Evolutionary conservation across 208 protist species (phyloP).

Genomic region (Trypanosoma conorhini): DNA sequence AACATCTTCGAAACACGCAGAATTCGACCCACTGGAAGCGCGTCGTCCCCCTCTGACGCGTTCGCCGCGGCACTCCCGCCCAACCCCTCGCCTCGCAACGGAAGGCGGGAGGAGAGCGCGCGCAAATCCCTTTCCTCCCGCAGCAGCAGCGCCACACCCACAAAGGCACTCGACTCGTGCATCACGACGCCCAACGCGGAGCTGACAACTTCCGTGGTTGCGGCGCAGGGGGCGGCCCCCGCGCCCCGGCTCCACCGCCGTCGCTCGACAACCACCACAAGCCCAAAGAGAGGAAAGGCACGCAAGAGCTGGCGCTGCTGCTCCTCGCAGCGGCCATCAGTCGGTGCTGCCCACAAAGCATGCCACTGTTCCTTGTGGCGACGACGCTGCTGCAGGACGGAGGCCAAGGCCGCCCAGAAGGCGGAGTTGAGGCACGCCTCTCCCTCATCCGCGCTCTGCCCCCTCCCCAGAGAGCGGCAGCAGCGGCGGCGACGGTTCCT

Average conservation of each 20-base stretch:
- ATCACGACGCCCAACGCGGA: constrained; percentile 19
- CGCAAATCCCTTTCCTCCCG: background rate
- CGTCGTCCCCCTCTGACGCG: background rate
- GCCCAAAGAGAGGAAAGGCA: constrained; percentile 25
- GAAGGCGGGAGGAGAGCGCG: background rate
- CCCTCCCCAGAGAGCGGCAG: background rate
- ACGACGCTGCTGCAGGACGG: constrained; percentile 6
- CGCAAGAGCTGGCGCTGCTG: constrained; percentile 5
- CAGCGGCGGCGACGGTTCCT: constrained; percentile 4
- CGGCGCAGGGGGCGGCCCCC: background rate
- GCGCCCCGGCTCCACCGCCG: background rate
- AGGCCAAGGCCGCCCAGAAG: constrained; percentile 19
- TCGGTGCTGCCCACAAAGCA: background rate
- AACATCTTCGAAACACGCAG: constrained; percentile 21
- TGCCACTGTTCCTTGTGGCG: constrained; percentile 12
- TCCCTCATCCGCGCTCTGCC: background rate
- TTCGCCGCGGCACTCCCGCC: background rate
- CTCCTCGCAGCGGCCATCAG: background rate
- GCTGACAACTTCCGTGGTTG: background rate
- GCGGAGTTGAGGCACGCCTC: background rate
- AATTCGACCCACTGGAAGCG: constrained; percentile 4
- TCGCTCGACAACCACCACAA: constrained; percentile 17
- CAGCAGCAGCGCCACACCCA: constrained; percentile 24
- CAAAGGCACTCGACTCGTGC: constrained; percentile 23
- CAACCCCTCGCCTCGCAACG: background rate